These are phyloP conservation scores for Colletotrichum brevisporum DNA, from an alignment of 2,329 filamentous ascomycete species.

Conservation along the genomic window DNA sequence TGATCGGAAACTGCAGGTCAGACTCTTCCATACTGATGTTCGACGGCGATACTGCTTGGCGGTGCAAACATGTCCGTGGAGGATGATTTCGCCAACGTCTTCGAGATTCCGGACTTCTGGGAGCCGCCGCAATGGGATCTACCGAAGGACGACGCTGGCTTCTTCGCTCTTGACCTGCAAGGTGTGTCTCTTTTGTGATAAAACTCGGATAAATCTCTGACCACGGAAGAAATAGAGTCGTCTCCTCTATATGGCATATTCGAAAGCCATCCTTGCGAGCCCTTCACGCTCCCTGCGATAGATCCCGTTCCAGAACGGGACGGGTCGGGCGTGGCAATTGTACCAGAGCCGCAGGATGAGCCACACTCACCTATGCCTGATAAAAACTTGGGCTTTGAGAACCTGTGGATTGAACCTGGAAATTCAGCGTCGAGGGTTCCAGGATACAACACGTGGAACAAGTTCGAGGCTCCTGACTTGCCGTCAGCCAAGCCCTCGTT, in stretches of 20 bases:
- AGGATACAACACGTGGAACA: slow-evolving; percentile 78
- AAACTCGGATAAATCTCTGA: not conserved
- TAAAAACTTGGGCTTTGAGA: slow-evolving; percentile 35
- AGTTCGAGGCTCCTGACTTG: slow-evolving; percentile 65
- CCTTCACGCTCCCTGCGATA: slow-evolving; percentile 57
- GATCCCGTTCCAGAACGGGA: slow-evolving; percentile 42
- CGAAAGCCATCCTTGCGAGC: slow-evolving; percentile 48
- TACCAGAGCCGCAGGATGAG: not conserved
- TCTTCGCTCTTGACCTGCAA: slow-evolving; percentile 60
- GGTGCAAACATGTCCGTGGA: slow-evolving; percentile 54
- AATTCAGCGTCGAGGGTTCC: slow-evolving; percentile 49
- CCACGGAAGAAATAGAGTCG: slow-evolving; percentile 2
- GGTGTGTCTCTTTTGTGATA: slow-evolving; percentile 45
- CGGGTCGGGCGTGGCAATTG: slow-evolving; percentile 10
- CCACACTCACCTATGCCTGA: slow-evolving; percentile 45
- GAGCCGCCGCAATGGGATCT: slow-evolving; percentile 63
- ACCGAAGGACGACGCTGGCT: slow-evolving; percentile 47
- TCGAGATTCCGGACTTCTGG: slow-evolving; percentile 75
- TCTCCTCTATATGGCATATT: slow-evolving; percentile 35
- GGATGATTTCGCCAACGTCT: slow-evolving; percentile 67
- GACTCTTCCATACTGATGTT: not conserved
- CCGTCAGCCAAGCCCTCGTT: slow-evolving; percentile 63
- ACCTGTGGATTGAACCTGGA: slow-evolving; percentile 65
- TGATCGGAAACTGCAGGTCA: slow-evolving; percentile 8
- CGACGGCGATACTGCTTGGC: not conserved